Percentiles rank a stretch among this genome's conserved stretches.
phyloP scores from a whole-genome alignment of 148 eudicot genomes.

The Vaccinium vitisidaea region DNA sequence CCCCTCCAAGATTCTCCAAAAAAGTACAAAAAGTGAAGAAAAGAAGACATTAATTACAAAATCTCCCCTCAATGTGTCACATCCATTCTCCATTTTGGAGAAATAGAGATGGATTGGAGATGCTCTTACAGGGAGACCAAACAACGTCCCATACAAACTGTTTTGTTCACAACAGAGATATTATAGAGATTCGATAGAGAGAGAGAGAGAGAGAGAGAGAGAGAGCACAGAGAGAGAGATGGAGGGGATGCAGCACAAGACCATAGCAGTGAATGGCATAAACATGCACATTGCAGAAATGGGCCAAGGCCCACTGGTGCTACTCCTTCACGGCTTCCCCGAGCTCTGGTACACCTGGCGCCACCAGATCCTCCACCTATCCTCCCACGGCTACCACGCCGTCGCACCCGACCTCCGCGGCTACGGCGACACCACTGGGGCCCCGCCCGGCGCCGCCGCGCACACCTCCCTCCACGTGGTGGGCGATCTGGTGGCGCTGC shows the following conservation, averaged over 20 bases:
- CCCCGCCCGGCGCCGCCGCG: neutral
- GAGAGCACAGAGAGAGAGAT: neutral
- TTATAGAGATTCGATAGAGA: no score
- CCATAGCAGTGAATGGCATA: conserved; percentile 10
- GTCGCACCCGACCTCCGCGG: conserved; percentile 20
- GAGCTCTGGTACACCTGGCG: conserved; percentile 28
- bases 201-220: neutral
- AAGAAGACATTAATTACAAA: no score
- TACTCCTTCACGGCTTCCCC: conserved; percentile 23
- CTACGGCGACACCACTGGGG: conserved; percentile 13
- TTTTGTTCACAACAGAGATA: neutral
- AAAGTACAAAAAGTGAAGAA: no score
- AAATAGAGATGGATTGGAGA: no score
- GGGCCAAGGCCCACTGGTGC: conserved; percentile 19
- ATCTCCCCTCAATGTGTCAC: no score
- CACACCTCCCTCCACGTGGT: conserved; percentile 34
- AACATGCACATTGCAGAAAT: conserved; percentile 21
- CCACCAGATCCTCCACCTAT: conserved; percentile 13
- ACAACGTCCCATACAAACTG: neutral
- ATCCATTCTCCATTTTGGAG: no score
- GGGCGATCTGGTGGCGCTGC: conserved; percentile 41
- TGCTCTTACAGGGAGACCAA: no score
- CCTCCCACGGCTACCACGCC: conserved; percentile 21
- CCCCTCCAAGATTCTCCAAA: no score
- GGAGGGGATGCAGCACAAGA: conserved; percentile 14